Evolutionary conservation across 202 grass and related monocot species (phyloP), one percentile per base, ranked within the genome.

Genomic region (Carex arenaria): DNA sequence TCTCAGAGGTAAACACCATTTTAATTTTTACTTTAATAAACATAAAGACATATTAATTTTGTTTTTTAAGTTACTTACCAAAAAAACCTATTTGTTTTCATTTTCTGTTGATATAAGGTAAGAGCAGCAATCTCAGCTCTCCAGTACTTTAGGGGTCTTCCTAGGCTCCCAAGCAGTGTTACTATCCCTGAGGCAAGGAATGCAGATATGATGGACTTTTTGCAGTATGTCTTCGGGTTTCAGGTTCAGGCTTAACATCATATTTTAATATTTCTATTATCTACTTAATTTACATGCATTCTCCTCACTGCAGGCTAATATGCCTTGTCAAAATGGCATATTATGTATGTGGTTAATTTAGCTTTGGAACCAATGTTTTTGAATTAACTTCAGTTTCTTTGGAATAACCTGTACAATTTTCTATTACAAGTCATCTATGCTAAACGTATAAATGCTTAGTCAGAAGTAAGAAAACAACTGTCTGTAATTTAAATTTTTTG

Each of bases 181-280:
- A 68, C 84, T 74, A 84, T 97, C 42, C 94, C 94, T 64, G 85
- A 89, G 43, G 85, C 88, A 84, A 92, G 94, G 87, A 91, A 92
- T 72, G 84, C 94, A 26, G 92, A 97, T 91, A 89, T 97, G 85
- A 89, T 97, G 84, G 94, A 97, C 71, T 88, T 97, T 84, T 88
- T 97, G 80, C 90, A 94, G 40, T 94, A 85, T 80, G 76, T 97
- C 64, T 97, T 94, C 79, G 94, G 92, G 42, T 97, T 97, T 72
- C 94, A 97, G 92, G 94, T 97, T 84, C 61, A 80, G 85, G 43
- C 71, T 43, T 84, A 74, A 64, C 38, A 80, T 71, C 28, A 5
- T 83, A 22, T 70, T 23, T 69, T 34, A 22, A 83, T 70, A 70
- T 83, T 56, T 55, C n/a, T 66, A 47, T 20, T 47, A 47, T 3